phyloP scores from a whole-genome alignment of 257 asterid genomes.

The Solanum habrochaites region DNA sequence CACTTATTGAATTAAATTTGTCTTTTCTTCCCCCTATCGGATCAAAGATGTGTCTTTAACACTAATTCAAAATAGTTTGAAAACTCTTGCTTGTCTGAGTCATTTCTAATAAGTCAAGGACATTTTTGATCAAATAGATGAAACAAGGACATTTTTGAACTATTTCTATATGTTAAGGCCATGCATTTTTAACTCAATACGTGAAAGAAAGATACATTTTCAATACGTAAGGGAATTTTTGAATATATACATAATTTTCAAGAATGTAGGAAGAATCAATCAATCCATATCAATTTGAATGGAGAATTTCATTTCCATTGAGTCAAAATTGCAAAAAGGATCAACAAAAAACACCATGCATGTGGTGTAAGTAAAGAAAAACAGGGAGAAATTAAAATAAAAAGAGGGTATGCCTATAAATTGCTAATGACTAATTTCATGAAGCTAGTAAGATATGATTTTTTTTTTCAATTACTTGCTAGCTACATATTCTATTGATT shows the following conservation, averaged over 20 bases:
- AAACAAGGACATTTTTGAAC: too few species aligned
- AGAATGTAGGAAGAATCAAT: not conserved
- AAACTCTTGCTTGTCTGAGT: too few species aligned
- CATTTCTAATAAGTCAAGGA: too few species aligned
- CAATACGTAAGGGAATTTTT: too few species aligned
- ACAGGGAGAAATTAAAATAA: not conserved
- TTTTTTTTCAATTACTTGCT: not conserved
- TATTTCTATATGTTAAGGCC: too few species aligned
- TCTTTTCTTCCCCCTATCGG: too few species aligned
- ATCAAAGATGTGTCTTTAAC: too few species aligned
- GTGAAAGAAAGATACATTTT: too few species aligned
- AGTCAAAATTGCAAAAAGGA: not conserved
- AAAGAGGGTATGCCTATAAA: not conserved
- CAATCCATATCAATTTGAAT: not conserved
- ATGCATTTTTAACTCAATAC: too few species aligned
- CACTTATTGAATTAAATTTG: too few species aligned
- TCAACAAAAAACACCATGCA: not conserved
- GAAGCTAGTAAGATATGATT: not conserved
- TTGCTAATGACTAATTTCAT: not conserved
- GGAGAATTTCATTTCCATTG: not conserved
- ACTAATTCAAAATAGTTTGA: too few species aligned
- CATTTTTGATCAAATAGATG: too few species aligned
- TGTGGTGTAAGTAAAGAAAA: not conserved
- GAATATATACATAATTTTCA: not conserved
- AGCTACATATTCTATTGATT: not conserved